Base-by-base conservation (phyloP, 2,329 filamentous ascomycete genomes). In the Fusarium citri region DNA sequence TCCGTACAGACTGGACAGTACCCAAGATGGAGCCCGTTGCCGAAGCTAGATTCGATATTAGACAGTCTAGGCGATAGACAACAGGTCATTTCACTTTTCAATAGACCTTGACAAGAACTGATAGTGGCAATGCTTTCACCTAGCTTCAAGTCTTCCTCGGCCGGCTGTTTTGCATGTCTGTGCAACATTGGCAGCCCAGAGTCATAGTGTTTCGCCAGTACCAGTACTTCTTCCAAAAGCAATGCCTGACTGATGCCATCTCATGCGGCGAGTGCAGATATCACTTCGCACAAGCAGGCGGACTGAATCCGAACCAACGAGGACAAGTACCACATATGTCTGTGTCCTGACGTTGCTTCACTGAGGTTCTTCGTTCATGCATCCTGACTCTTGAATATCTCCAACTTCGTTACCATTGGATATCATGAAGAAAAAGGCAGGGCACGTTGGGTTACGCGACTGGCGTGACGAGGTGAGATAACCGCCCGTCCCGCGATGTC, bases 391-490 rank as follows among this genome's bases (percentile, higher is more conserved):
- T 42, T 28, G 16, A 26, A 20, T 43, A 63, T 71, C 56, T 51
- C 57, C 56, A 68, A 59, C 49, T 50, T 60, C 60, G 55, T 56
- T 66, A 49, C 68, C 49, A 62, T 72, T 51, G 31, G 48, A 16
- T n/a, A n/a, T 50, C 6, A 25, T 11, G 30, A 50, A 12, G 16
- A 43, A 43, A 43, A 23, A 43, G 7, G 41, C 41, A 43, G 41
- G 18, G 48, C 37, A 51, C 18, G 48, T 26, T 34, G 66, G 43
- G 61, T 54, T 55, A 57, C 43, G 48, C 55, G 66, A 63, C 66
- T 71, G 55, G 50, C 46, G 66, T 70, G 64, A 62, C 56, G 55
- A 56, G 45, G 34, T 64, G 31, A 73, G 45, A 71, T 61, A 71
- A 63, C 66, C 49, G 60, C 49, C 47, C 30, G 60, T 47, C 42